phyloP scores from a whole-genome alignment of 2,329 filamentous ascomycete genomes.

The Seiridium unicorne region DNA sequence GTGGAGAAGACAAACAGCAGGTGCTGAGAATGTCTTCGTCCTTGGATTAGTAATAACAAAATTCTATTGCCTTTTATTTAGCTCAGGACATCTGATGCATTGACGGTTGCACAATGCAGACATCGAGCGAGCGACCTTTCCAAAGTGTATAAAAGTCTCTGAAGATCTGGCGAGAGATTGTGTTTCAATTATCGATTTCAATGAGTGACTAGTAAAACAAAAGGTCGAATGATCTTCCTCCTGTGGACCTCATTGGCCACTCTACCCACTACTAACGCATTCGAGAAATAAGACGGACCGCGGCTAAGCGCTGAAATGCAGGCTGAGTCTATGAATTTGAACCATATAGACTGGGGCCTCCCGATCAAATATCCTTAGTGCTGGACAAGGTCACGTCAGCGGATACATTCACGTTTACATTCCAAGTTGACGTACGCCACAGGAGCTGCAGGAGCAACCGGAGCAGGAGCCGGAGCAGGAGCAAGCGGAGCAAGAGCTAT shows the following conservation, averaged over 20 bases:
- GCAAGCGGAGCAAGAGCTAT: slow-evolving; percentile 6
- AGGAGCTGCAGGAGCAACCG: slow-evolving; percentile 7
- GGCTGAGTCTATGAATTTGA: not conserved
- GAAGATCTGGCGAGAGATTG: too few species aligned
- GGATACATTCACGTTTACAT: not conserved
- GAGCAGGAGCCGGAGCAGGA: slow-evolving; percentile 6
- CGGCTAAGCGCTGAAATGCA: not conserved
- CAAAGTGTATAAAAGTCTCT: too few species aligned
- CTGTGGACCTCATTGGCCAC: too few species aligned
- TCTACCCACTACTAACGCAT: too few species aligned
- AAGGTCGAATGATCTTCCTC: not conserved
- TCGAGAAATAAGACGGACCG: too few species aligned
- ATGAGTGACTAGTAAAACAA: not conserved
- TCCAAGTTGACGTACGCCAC: slow-evolving; percentile 1
- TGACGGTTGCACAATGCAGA: too few species aligned
- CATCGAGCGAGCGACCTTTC: too few species aligned
- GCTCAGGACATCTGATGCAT: too few species aligned
- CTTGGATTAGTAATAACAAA: too few species aligned
- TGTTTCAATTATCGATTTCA: not conserved
- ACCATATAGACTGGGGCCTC: not conserved
- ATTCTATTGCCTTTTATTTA: too few species aligned
- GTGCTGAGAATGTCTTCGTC: too few species aligned
- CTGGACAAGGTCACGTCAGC: not conserved
- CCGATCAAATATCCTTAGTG: not conserved
- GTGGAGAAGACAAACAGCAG: too few species aligned